Evolutionary conservation across 2,329 filamentous ascomycete genomes (phyloP), one percentile per base, ranked within the genome.

Genomic region (Rachicladosporium sp.): DNA sequence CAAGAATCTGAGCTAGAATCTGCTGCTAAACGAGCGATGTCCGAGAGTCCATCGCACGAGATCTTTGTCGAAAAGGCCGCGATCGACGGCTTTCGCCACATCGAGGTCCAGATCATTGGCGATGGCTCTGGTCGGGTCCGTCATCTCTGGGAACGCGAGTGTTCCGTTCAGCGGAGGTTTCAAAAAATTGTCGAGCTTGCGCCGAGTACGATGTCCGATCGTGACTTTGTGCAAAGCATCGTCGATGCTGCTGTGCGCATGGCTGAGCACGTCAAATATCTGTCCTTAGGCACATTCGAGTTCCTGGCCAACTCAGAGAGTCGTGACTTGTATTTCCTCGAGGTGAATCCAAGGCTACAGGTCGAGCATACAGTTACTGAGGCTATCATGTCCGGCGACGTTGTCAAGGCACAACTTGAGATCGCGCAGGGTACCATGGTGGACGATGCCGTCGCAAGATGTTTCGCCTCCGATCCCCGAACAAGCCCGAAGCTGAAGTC

Each of bases 361-460:
- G 91, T 98, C 65, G 91, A 98, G 73, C 91, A 98, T 69, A 98
- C 91, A 43, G 95, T 98, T 60, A 98, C 91, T 36, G 91, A 98
- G 65, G 89, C 96, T 65, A 95, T 98, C 62, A 96, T 91, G 2
- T 91, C 91, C 52, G 96, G 98, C 64, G 91, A 98, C 65, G 84
- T 98, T 51, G 91, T 98, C 42, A 91, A 91, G 21, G 91, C 91
- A 42, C 91, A 98, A 69, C 96, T 98, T 52, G 91, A 98, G 70
- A 98, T 98, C 54, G 91, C 91, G 46, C 91, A 91, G 44, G 91
- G 91, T 57, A 91, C 91, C 41, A 87, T 87, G 10, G 75, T 98
- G 66, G 89, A 96, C 64, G 82, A 88, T 61, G 96, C 98, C 65
- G 91, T 87, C 38, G 93, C 83, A 38, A 78, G 91, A 48, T 89